Evolutionary conservation across 345 rosid species (phyloP).

Genomic region (Viola odorata): DNA sequence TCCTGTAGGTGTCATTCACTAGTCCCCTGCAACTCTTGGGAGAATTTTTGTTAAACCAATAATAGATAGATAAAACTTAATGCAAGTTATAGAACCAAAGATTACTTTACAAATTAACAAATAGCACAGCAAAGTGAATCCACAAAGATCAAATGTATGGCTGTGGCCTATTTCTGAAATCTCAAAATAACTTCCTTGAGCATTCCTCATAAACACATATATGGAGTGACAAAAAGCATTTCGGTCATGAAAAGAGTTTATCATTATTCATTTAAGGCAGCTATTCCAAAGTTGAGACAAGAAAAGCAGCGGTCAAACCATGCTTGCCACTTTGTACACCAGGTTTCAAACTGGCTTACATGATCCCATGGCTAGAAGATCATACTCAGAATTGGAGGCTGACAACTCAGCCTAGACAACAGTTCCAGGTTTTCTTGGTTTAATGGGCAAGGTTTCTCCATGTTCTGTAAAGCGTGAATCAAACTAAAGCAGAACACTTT

Average conservation of each 20-base stretch:
- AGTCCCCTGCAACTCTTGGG: constrained; percentile 61
- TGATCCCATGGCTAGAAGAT: too few relatives aligned
- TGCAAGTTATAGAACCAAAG: background rate
- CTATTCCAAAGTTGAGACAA: background rate
- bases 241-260: background rate
- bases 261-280: background rate
- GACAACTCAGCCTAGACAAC: too few relatives aligned
- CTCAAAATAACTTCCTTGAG: too few relatives aligned
- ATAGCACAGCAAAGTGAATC: background rate
- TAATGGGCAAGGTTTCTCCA: too few relatives aligned
- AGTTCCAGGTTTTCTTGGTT: too few relatives aligned
- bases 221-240: background rate
- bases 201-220: too few relatives aligned
- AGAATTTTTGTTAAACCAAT: background rate
- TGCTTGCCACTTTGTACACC: too few relatives aligned
- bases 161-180: too few relatives aligned
- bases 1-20: constrained; percentile 90
- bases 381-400: too few relatives aligned
- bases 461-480: too few relatives aligned
- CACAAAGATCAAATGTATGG: background rate
- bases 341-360: too few relatives aligned
- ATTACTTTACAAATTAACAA: background rate
- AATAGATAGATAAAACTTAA: background rate
- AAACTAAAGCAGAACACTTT: too few relatives aligned
- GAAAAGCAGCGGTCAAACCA: background rate